Base-by-base conservation (phyloP, 2,329 filamentous ascomycete genomes). In the Microascus cirrosus region DNA sequence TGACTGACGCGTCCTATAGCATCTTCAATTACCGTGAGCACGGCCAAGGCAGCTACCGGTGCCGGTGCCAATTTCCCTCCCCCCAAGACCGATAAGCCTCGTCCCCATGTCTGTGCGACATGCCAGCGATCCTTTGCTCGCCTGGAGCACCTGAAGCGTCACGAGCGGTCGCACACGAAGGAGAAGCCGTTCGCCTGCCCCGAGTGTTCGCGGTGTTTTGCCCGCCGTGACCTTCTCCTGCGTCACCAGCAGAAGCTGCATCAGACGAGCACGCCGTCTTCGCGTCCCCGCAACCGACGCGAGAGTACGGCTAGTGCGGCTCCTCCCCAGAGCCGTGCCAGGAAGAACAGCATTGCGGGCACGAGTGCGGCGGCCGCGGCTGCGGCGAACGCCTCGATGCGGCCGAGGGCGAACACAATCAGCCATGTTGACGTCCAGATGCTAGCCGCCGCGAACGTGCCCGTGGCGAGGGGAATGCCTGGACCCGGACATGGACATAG, bases 181-280 rank as follows among this genome's bases (percentile, higher is more conserved):
- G 92, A 99, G 75, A 99, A 99, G 77, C 94, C 94, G 1, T 99
- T 99, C 66, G 91, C 96, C 73, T 99, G 94, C 67, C 90, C 90
- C 32, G 90, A 97, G 71, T 99, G 94, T 73, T 82, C 90, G 42
- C 79, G 94, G 73, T 97, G 94, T 74, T 99, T 99, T 73, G 94
- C 94, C 60, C 85, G 94, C 61, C 85, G 94, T 63, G 94, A 99
- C 72, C 74, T 99, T 64, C 80, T 99, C 58, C 77, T 99, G 63
- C 85, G 94, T 60, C 94, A 99, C 73, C 94, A 99, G 79, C 94
- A 99, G 78, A 99, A 99, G 78, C 82, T 99, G 54, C 94, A 99
- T 70, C 90, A 95, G 79, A 90, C 90, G 28, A 89, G 90, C 13
- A 91, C 91, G 0, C 89, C 94, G 6, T 91, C 91, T 6, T 87